Evolutionary conservation across 2,329 filamentous ascomycete species (phyloP), one percentile per base, ranked within the genome.

Genomic region (Pseudopithomyces chartarum): DNA sequence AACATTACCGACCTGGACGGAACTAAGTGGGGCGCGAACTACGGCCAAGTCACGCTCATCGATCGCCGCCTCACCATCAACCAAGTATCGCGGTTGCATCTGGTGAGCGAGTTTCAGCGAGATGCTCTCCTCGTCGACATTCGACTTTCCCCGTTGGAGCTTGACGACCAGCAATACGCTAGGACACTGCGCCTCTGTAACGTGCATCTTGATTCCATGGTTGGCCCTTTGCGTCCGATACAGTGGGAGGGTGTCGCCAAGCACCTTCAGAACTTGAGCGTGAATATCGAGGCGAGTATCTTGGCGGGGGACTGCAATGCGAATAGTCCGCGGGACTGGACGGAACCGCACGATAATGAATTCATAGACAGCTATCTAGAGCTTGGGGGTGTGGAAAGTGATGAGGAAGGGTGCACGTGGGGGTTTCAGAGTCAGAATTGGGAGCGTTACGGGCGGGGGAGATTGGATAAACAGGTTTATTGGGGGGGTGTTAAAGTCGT

Each of bases 231-330:
- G 38, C 77, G 84, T 0, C 81, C 81, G 0, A 66, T 73, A 0
- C 83, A 86, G 62, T 71, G 86, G 60, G 65, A 74, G 36, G 61
- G 76, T 4, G 73, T 80, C 3, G 78, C 80, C 0, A 57, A 66
- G 47, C 76, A 78, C 52, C 75, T 85, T 67, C 78, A 77, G 6
- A 46, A 56, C 13, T 62, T 69, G 5, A 52, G 72, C 0, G 43
- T 19, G 1, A 59, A 66, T 8, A 64, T 81, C 1, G 54, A 75
- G 10, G 81, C 75, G 1, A 78, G 77, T 3, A 56, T 85, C 1
- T 60, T 82, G 2, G 82, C 81, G 0, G 84, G 84, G 0, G 84
- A 86, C 63, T 79, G 85, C 48, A 86, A 86, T 63, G 83, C 84
- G 15, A 84, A 84, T 45, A 76, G 83, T 57, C 74, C 74, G 1